Conservation (phyloP, 441 rosid genomes). For the Heliophila coronopifolia region DNA sequence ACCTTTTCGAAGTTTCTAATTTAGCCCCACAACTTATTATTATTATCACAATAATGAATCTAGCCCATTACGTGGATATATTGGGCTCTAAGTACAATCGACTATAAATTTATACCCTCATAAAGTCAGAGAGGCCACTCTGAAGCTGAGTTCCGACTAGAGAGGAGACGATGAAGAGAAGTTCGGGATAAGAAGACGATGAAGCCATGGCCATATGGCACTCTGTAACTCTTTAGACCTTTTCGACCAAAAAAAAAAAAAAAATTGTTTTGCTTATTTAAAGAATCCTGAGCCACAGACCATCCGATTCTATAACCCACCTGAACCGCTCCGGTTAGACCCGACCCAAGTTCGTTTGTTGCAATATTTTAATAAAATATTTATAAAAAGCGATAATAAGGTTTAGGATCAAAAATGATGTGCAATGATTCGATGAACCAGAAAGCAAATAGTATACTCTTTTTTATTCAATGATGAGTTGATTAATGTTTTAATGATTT, state of each 20-base stretch:
- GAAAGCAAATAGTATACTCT: not conserved
- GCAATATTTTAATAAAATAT: too few species aligned
- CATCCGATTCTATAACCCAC: not conserved
- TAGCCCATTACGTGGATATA: too few species aligned
- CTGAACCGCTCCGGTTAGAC: not conserved
- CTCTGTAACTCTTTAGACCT: conserved; percentile 1
- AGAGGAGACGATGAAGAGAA: conserved; percentile 9
- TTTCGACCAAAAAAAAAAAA: too few species aligned
- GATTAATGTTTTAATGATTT: conserved; percentile 15
- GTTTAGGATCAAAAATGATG: not conserved
- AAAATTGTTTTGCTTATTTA: conserved; percentile 5
- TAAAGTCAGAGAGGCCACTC: conserved; percentile 27
- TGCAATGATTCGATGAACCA: conserved; percentile 1
- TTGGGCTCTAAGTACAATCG: too few species aligned
- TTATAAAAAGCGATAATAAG: too few species aligned
- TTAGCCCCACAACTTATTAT: too few species aligned
- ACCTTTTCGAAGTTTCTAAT: too few species aligned
- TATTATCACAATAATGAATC: too few species aligned
- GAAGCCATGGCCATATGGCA: conserved; percentile 33
- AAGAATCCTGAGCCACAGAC: conserved; percentile 21
- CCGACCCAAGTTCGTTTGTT: not conserved
- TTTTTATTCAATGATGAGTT: conserved; percentile 8
- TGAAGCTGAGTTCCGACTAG: conserved; percentile 34
- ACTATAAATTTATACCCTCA: too few species aligned
- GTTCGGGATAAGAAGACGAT: conserved; percentile 34